Evolutionary conservation across 2,329 filamentous ascomycete genomes (phyloP), one percentile per base, ranked within the genome.

Genomic region (Penicillium sp.): DNA sequence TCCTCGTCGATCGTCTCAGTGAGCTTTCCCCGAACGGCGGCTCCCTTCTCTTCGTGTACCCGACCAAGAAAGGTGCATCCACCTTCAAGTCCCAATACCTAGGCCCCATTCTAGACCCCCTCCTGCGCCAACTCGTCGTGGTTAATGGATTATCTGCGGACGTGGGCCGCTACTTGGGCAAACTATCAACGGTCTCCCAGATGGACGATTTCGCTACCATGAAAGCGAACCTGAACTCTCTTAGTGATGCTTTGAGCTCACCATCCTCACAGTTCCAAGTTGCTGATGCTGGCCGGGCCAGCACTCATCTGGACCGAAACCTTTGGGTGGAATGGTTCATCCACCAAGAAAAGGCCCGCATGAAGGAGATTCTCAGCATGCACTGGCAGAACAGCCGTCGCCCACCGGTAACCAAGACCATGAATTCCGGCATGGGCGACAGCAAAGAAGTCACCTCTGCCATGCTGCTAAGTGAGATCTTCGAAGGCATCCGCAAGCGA

Each of bases 261-360:
- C 68, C 56, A 39, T 65, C 68, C 54, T 76, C 69, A 1, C 76
- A 73, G 57, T 82, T 77, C 60, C 68, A 71, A 22, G 60, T 85
- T 3, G 74, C 81, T 1, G 79, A 85, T 61, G 76, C 84, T 1
- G 76, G 79, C 4, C 81, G 78, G 57, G 78, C 84, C 39, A 76
- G 79, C 53, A 79, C 84, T 16, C 63, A 74, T 1, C 72, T 87
- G 3, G 78, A 81, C 51, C 77, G 83, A 27, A 74, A 78, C 21
- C 76, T 81, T 2, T 88, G 86, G 86, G 79, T 81, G 31, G 82
- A 87, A 55, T 87, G 85, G 85, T 88, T 83, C 78, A 81, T 84
- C 46, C 84, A 86, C 65, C 86, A 88, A 66, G 86, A 88, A 67
- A 84, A 84, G 64, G 76, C 80, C 11, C 78, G 85, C 14, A 81